Conservation (phyloP, 1,139 yeast genomes). For the Candida sp. region DNA sequence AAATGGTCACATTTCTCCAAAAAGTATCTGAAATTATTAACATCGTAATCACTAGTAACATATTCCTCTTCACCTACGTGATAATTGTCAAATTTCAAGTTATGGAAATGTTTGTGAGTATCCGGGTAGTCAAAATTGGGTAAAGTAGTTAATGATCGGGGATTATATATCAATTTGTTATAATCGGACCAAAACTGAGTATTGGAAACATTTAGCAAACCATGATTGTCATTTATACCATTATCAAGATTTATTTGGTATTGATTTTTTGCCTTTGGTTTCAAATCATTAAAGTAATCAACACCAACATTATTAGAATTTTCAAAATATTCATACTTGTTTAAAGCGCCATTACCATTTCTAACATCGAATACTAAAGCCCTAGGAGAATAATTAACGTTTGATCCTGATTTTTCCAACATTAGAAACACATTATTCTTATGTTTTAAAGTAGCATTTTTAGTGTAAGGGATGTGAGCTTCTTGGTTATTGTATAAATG, state of each 20-base stretch:
- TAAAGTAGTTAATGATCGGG: constrained; percentile 52
- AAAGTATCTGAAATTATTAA: constrained; percentile 54
- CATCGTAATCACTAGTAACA: constrained; percentile 42
- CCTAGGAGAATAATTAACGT: constrained; percentile 74
- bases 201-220: constrained; percentile 31
- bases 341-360: constrained; percentile 63
- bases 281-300: constrained; percentile 1
- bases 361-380: constrained; percentile 73
- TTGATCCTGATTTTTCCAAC: constrained; percentile 33
- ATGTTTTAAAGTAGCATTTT: constrained; percentile 22
- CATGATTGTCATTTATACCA: constrained; percentile 21
- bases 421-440: constrained; percentile 28
- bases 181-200: constrained; percentile 83
- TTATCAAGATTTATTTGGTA: constrained; percentile 64
- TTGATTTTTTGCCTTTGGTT: constrained; percentile 34
- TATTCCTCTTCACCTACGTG: constrained; percentile 30
- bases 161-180: constrained; percentile 63
- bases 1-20: constrained; percentile 79
- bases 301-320: neutral
- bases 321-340: constrained; percentile 48
- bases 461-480: constrained; percentile 53
- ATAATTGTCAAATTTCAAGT: constrained; percentile 23
- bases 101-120: constrained; percentile 25
- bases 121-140: constrained; percentile 48
- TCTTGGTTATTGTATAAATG: constrained; percentile 85